Percentiles rank a stretch among this genome's conserved stretches.
Evolutionary conservation across 768 basidiomycete species (phyloP).

Genomic region (Nevesoporus exiguus): DNA sequence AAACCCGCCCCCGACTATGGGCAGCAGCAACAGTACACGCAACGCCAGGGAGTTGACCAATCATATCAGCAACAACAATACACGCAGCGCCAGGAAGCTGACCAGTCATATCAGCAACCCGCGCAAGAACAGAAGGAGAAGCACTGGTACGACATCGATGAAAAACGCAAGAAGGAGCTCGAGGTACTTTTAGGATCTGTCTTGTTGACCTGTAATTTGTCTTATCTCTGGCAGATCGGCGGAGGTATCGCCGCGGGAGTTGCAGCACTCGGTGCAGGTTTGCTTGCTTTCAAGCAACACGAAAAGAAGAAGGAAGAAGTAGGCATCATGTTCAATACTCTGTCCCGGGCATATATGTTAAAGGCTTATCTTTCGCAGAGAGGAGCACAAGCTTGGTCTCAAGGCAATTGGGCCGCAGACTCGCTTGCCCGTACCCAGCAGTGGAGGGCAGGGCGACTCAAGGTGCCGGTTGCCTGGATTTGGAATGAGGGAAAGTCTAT

Average conservation of each 20-base stretch:
- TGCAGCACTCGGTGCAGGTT: slow-evolving; percentile 50
- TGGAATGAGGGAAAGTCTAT: slow-evolving; percentile 56
- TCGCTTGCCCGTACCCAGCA: slow-evolving; percentile 51
- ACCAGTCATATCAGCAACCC: slow-evolving; percentile 24
- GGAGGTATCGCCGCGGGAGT: slow-evolving; percentile 58
- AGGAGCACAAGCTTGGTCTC: slow-evolving; percentile 48
- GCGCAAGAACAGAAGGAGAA: slow-evolving; percentile 48
- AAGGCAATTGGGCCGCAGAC: slow-evolving; percentile 52
- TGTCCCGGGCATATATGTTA: background rate
- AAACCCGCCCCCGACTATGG: slow-evolving; percentile 9
- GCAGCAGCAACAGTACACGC: slow-evolving; percentile 28
- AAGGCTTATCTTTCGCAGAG: slow-evolving; percentile 34
- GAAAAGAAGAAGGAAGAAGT: slow-evolving; percentile 58
- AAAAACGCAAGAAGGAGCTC: slow-evolving; percentile 54
- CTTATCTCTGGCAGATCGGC: slow-evolving; percentile 49
- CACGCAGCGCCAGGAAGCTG: slow-evolving; percentile 26
- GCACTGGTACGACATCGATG: slow-evolving; percentile 54
- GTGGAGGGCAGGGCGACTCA: slow-evolving; percentile 43
- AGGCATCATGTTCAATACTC: background rate
- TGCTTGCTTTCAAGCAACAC: slow-evolving; percentile 51
- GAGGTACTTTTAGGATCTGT: slow-evolving; percentile 37
- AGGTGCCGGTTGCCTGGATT: slow-evolving; percentile 58
- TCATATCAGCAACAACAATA: slow-evolving; percentile 27
- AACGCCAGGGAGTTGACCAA: slow-evolving; percentile 28
- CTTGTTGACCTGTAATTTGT: background rate